Evolutionary conservation across 495 filamentous ascomycete species (phyloP), one percentile per base, ranked within the genome.

Genomic region (Aspergillus affinis): DNA sequence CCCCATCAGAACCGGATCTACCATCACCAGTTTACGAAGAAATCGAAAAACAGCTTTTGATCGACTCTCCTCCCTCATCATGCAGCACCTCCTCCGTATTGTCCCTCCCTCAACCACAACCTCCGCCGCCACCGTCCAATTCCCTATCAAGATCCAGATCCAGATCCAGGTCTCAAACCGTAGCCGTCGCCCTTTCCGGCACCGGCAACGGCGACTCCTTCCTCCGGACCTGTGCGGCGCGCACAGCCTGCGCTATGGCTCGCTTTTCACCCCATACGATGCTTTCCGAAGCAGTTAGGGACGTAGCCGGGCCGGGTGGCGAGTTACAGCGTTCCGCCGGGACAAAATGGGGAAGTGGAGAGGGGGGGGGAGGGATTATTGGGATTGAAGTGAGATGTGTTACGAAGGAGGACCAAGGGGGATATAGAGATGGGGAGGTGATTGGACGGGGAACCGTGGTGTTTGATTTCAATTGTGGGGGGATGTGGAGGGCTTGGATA

Each of bases 201-300:
- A 96, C 92, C 0, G 92, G 92, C 4, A 95, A 96, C 61, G 92
- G 92, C 0, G 93, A 97, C 67, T 91, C 91, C 0, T 97, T 96
- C 68, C 81, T 96, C 3, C 86, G 90, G 1, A 73, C 84, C 18
- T 81, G 80, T n/a, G 91, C 91, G 2, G 84, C 81, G 4, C 82
- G 88, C 6, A 91, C 90, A 8, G 84, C 86, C 3, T 88, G 84
- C 13, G 85, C 91, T 0, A 89, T 93, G 57, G 81, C 84, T 12
- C 82, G 88, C n/a, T 93, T 88, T 69, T 77, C 86, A 6, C 65
- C 78, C 0, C 63, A 66, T 0, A 21, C 36, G 6, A 63, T 64
- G 12, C 73, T 82, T 1, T 65, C 73, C 0, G 58, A 72, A 13
- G 88, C 90, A 7, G 62, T 92, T 4, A 77, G 75, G 0, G 81